phyloP scores from a whole-genome alignment of 768 basidiomycete genomes.

The Kwoniella sp. region DNA sequence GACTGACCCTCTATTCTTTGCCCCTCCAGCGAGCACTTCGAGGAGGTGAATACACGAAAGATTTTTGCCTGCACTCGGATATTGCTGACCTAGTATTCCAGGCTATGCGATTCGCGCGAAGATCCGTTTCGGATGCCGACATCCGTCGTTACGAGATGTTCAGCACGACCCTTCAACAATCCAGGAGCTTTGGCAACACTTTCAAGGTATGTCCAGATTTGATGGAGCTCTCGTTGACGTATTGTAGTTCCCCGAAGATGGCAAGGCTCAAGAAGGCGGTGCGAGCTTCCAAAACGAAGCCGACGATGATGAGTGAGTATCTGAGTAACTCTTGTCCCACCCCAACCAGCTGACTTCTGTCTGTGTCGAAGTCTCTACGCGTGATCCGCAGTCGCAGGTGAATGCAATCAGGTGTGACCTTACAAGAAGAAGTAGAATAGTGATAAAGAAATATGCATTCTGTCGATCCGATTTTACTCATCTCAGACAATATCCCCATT shows the following conservation, averaged over 20 bases:
- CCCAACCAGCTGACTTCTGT: slow-evolving; percentile 4
- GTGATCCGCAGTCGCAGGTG: slow-evolving; percentile 50
- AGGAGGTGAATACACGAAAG: slow-evolving; percentile 61
- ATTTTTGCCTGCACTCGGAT: neutral
- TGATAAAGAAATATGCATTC: slow-evolving; percentile 19
- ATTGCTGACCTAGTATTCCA: neutral
- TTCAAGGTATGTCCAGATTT: slow-evolving; percentile 64
- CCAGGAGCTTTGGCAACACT: slow-evolving; percentile 74
- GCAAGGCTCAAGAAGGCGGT: slow-evolving; percentile 52
- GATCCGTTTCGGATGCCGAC: slow-evolving; percentile 94
- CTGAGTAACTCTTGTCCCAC: neutral
- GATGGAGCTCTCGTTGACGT: slow-evolving; percentile 8
- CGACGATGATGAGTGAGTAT: slow-evolving; percentile 72
- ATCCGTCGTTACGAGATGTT: slow-evolving; percentile 98
- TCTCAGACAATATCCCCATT: neutral
- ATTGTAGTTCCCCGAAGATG: slow-evolving; percentile 77
- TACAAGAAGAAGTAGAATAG: slow-evolving; percentile 20
- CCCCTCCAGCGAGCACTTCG: slow-evolving; percentile 78
- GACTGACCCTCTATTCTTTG: slow-evolving; percentile 9
- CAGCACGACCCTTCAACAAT: slow-evolving; percentile 64
- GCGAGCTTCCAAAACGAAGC: slow-evolving; percentile 69
- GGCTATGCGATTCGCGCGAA: slow-evolving; percentile 95
- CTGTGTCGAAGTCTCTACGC: slow-evolving; percentile 66
- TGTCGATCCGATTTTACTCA: neutral
- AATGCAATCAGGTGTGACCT: neutral